phyloP scores from a whole-genome alignment of 2,329 filamentous ascomycete species.

The Pestalotiopsis sp. region DNA sequence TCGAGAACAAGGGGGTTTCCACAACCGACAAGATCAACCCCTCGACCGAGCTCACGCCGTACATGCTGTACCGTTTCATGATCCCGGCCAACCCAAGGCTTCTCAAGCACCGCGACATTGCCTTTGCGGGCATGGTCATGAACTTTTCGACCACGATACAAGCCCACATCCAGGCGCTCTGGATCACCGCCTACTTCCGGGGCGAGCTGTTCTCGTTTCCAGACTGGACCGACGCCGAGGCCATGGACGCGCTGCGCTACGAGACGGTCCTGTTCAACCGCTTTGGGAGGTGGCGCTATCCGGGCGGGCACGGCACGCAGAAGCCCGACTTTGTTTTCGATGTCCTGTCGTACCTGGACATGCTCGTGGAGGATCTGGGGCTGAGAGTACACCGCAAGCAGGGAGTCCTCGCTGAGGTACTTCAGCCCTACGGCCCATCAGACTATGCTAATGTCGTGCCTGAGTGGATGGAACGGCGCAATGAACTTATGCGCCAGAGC shows the following conservation, averaged over 20 bases:
- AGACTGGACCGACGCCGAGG: slow-evolving; percentile 23
- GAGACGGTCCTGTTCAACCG: slow-evolving; percentile 67
- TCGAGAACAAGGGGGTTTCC: slow-evolving; percentile 31
- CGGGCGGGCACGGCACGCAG: slow-evolving; percentile 63
- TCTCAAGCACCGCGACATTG: slow-evolving; percentile 43
- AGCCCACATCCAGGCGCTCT: slow-evolving; percentile 52
- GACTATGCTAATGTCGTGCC: slow-evolving; percentile 58
- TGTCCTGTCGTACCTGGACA: slow-evolving; percentile 71
- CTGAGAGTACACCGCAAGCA: slow-evolving; percentile 59
- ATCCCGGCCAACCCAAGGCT: slow-evolving; percentile 40
- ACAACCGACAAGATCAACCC: slow-evolving; percentile 26
- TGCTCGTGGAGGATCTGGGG: slow-evolving; percentile 67
- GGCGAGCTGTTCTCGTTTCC: slow-evolving; percentile 36
- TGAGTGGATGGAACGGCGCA: slow-evolving; percentile 46
- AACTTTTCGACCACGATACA: slow-evolving; percentile 46
- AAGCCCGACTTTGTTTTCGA: slow-evolving; percentile 78
- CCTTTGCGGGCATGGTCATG: slow-evolving; percentile 49
- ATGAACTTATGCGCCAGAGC: slow-evolving; percentile 16
- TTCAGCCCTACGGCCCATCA: slow-evolving; percentile 58
- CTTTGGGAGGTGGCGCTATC: slow-evolving; percentile 72
- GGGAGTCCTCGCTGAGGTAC: slow-evolving; percentile 53
- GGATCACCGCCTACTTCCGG: slow-evolving; percentile 60
- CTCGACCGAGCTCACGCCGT: slow-evolving; percentile 30
- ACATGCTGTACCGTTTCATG: slow-evolving; percentile 49
- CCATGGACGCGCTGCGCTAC: slow-evolving; percentile 46